These are phyloP conservation scores for Prunus fruticosa DNA, from an alignment of 306 rosid genomes.

Conservation along the genomic window DNA sequence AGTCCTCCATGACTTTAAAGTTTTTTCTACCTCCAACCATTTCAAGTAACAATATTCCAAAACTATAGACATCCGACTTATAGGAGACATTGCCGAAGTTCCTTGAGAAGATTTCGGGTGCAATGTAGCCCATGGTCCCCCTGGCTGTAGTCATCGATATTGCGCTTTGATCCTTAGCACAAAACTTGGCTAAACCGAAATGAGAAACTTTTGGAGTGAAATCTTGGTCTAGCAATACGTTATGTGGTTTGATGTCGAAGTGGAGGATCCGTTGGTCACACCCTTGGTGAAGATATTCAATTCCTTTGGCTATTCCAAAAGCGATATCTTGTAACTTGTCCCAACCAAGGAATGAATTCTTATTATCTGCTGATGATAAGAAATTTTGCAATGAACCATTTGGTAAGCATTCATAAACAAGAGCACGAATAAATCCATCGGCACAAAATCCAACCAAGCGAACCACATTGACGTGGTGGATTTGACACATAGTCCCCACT, in stretches of 20 bases:
- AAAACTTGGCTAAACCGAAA: constrained; percentile 38
- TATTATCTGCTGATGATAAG: constrained; percentile 18
- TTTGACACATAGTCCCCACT: constrained; percentile 29
- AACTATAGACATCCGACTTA: constrained; percentile 32
- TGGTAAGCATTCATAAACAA: constrained; percentile 34
- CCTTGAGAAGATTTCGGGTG: constrained; percentile 30
- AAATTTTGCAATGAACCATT: constrained; percentile 28
- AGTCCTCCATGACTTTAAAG: neutral
- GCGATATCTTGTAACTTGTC: constrained; percentile 28
- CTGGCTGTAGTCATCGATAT: constrained; percentile 33
- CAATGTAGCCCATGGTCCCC: constrained; percentile 40
- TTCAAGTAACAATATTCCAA: constrained; percentile 32
- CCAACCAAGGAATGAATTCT: constrained; percentile 28
- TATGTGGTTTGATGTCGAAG: constrained; percentile 38
- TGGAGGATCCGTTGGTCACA: constrained; percentile 31
- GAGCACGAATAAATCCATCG: constrained; percentile 29
- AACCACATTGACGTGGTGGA: constrained; percentile 38
- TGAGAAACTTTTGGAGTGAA: constrained; percentile 32
- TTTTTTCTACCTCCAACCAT: constrained; percentile 27
- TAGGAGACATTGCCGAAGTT: constrained; percentile 29
- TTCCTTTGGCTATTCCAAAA: constrained; percentile 9
- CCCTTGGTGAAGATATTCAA: neutral
- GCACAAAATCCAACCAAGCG: constrained; percentile 3
- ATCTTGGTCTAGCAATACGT: constrained; percentile 26
- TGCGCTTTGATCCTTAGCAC: constrained; percentile 28